Evolutionary conservation across 108 stramenopile genomes (phyloP).

Genomic region (Nitzschia sp.): DNA sequence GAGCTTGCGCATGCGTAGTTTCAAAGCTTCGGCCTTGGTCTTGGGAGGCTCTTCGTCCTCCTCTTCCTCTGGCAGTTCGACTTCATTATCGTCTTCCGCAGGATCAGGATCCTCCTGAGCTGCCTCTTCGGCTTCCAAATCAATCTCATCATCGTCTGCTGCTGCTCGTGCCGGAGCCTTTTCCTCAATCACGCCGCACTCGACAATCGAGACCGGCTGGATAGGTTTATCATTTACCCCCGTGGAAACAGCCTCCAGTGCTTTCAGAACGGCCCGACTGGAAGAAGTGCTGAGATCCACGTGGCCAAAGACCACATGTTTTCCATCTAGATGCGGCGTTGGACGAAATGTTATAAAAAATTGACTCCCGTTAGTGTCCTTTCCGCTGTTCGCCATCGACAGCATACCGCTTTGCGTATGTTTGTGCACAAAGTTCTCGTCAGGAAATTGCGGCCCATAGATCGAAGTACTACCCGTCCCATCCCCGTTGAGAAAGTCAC

Average conservation of each 20-base stretch:
- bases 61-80: conserved; percentile 24
- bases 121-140: conserved; percentile 42
- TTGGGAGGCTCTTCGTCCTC: conserved; percentile 40
- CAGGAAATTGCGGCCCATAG: conserved; percentile 67
- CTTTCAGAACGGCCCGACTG: conserved; percentile 65
- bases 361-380: conserved; percentile 88
- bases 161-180: conserved; percentile 1
- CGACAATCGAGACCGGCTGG: conserved; percentile 45
- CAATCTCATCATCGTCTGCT: conserved; percentile 37
- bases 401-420: conserved; percentile 70
- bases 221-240: conserved; percentile 52
- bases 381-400: conserved; percentile 89
- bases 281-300: conserved; percentile 74
- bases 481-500: conserved; percentile 89
- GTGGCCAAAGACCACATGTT: conserved; percentile 91
- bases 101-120: conserved; percentile 7
- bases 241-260: conserved; percentile 73
- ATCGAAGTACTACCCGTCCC: conserved; percentile 83
- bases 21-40: conserved; percentile 46
- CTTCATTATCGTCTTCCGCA: conserved; percentile 32
- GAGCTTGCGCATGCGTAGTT: conserved; percentile 68
- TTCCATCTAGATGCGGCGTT: conserved; percentile 87
- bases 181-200: conserved; percentile 59
- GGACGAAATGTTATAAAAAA: conserved; percentile 85
- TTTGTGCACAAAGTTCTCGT: conserved; percentile 79